Evolutionary conservation across 2,329 filamentous ascomycete genomes (phyloP).

Genomic region (Emmonsiellopsis sp.): DNA sequence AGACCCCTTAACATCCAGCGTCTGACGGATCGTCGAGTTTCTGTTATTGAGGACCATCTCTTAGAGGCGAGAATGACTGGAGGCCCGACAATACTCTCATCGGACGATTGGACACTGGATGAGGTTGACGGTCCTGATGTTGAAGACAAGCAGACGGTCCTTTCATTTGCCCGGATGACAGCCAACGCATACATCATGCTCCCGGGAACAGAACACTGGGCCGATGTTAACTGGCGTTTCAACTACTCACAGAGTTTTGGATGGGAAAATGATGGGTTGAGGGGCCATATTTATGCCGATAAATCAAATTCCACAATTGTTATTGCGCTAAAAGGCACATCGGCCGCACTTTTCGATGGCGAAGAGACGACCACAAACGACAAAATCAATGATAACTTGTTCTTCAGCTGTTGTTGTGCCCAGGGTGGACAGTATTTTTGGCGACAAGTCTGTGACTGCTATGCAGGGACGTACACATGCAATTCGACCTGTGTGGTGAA

Average conservation of each 20-base stretch:
- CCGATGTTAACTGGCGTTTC: slow-evolving; percentile 67
- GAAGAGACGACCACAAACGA: slow-evolving; percentile 94
- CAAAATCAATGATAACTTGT: slow-evolving; percentile 95
- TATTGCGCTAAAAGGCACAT: slow-evolving; percentile 87
- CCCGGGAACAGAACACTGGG: slow-evolving; percentile 67
- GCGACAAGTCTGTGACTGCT: slow-evolving; percentile 89
- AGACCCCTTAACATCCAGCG: slow-evolving; percentile 64
- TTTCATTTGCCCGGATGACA: slow-evolving; percentile 80
- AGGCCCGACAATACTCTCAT: slow-evolving; percentile 56
- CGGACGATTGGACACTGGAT: slow-evolving; percentile 75
- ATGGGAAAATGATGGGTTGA: slow-evolving; percentile 79
- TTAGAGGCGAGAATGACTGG: slow-evolving; percentile 61
- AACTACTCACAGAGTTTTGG: slow-evolving; percentile 86
- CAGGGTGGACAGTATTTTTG: slow-evolving; percentile 86
- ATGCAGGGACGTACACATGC: slow-evolving; percentile 75
- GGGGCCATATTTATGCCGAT: slow-evolving; percentile 88
- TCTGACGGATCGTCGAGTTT: slow-evolving; percentile 65
- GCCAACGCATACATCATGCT: slow-evolving; percentile 77
- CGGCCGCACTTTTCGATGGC: slow-evolving; percentile 87
- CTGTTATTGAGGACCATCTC: slow-evolving; percentile 69
- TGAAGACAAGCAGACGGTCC: slow-evolving; percentile 72
- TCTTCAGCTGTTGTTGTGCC: slow-evolving; percentile 95
- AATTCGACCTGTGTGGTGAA: slow-evolving; percentile 81
- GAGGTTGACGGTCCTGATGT: slow-evolving; percentile 69
- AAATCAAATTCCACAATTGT: slow-evolving; percentile 77